Base-by-base conservation (phyloP, 2,329 filamentous ascomycete species). In the Cryphonectria japonica region DNA sequence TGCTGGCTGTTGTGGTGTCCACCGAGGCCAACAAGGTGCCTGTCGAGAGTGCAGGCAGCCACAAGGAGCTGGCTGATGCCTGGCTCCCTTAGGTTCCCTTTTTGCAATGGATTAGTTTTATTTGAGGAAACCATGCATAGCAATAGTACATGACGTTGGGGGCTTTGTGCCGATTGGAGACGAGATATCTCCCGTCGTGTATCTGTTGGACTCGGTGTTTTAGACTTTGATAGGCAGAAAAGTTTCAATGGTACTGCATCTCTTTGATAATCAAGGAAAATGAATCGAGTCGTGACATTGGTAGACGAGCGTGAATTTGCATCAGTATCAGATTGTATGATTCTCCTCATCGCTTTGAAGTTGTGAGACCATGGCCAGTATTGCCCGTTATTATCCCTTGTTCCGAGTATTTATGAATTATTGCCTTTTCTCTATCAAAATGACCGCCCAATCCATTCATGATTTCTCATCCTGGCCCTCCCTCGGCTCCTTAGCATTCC, bases 21-120 rank as follows among this genome's bases (percentile, higher is more conserved):
- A 39, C 59, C 6, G 59, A 61, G 26, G 9, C 59, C 59, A 61
- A 61, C 59, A 61, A 61, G 59, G 59, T 39, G 16, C 34, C 59
- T 22, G 34, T 61, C 19, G 59, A 61, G 26, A 22, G 14, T 7
- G 59, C 57, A 3, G 57, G 34, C 59, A 61, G 34, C 59, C 59
- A 61, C 59, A 61, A 61, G 59, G 59, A 61, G 59, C 59, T 61
- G 59, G 26, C 29, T 22, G 59, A 61, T 34, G 59, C 59, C 26
- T 61, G 59, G 59, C 59, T 61, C 13, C 13, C 59, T 61, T 61
- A 32, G 19, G 52, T n/a, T 54, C n/a, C 34, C 34, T 0, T 29
- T 29, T 1, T 54, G 26, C 11, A 9, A 13, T 26, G n/a, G n/a
- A n/a, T 14, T 43, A 9, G 46, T 50, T 11, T 34, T 34, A 6